Base-by-base conservation (phyloP, 495 filamentous ascomycete species). In the Aspergillus avenaceus region DNA sequence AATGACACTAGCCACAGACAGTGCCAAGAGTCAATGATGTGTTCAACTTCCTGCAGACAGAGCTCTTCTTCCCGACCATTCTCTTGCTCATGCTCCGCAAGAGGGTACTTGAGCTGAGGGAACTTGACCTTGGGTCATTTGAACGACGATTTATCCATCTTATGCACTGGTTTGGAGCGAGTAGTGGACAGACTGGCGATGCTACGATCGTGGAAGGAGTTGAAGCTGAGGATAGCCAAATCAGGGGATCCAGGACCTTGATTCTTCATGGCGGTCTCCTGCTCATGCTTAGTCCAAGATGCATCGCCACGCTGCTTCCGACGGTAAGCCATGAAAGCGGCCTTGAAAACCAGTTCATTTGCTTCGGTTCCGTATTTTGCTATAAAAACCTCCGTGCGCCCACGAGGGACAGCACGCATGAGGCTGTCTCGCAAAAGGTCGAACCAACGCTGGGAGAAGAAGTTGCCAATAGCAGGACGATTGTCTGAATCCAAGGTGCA, bases 41-140 rank as follows among this genome's bases (percentile, higher is more conserved):
- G 70, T 73, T 93, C 87, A 27, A 86, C 82, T 54, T 92, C 86
- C 26, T 81, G 81, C 46, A 95, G 81, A 48, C 88, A 84, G 44
- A 83, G 82, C 34, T 77, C 70, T 66, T 95, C 89, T 43, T 84
- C 84, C 29, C 70, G 69, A 5, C 70, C 74, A 62, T 93, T 95
- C 50, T 88, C 86, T 48, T 78, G 74, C 18, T 66, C 80, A 67
- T 87, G 76, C 29, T 85, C 67, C 24, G 85, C 84, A 16, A 92
- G 77, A 1, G 89, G 89, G 71, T 95, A 92, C 61, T 87, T 86
- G 51, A 89, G 73, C 45, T 61, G 52, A 0, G 89, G 89, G 73
- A 95, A 95, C 31, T 85, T 79, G 38, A 88, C 88, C 56, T 91
- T 88, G 12, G 89, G 89, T 89, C 89, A 95, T 70, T 91, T 82